These are phyloP conservation scores for Aciculoconidium aculeatum DNA, from an alignment of 805 yeast species.

Conservation along the genomic window DNA sequence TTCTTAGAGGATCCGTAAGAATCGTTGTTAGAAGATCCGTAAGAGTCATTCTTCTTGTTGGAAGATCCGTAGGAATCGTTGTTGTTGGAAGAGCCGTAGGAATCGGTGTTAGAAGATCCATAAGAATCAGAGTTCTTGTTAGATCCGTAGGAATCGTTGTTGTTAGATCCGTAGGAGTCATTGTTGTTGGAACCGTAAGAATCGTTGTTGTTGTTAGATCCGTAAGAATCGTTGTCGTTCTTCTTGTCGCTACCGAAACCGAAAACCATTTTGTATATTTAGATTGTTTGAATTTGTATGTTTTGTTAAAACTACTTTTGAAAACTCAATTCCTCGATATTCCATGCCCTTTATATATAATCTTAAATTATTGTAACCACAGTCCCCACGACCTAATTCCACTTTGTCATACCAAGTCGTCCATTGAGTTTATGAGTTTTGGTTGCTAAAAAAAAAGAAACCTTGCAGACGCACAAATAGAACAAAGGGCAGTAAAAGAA, in stretches of 20 bases:
- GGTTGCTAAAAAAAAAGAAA: too few species aligned
- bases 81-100: constrained; percentile 7
- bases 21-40: constrained; percentile 15
- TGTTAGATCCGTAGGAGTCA: constrained; percentile 17
- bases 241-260: constrained; percentile 24
- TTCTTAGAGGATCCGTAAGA: constrained; percentile 10
- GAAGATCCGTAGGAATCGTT: constrained; percentile 11
- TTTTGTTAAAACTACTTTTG: too few species aligned
- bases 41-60: constrained; percentile 7
- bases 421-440: too few species aligned
- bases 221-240: constrained; percentile 9
- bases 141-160: constrained; percentile 19
- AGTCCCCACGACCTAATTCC: too few species aligned
- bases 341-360: background rate
- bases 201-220: constrained; percentile 10
- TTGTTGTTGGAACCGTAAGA: constrained; percentile 13
- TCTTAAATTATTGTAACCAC: background rate
- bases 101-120: constrained; percentile 13
- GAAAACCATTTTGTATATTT: constrained; percentile 22
- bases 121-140: constrained; percentile 6
- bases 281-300: too few species aligned
- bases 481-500: too few species aligned
- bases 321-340: too few species aligned
- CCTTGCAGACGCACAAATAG: too few species aligned
- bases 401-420: too few species aligned